Percentiles rank a stretch among this genome's conserved stretches.
Conservation (phyloP, 176 grass and related monocot genomes). For the Oryza meyeriana region DNA sequence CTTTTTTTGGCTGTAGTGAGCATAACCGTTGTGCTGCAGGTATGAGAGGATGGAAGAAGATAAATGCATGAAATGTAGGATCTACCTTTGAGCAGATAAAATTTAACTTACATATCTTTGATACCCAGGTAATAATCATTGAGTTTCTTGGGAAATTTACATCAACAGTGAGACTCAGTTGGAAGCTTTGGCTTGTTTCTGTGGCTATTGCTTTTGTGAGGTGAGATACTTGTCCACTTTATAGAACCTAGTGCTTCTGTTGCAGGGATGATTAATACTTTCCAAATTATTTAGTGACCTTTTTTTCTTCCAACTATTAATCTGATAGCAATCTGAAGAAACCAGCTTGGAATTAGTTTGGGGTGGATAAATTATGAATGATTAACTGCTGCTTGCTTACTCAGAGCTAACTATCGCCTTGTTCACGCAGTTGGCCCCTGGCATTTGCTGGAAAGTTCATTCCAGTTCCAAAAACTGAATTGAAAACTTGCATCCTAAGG, state of each 20-base stretch:
- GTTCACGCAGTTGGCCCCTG: conserved; percentile 71
- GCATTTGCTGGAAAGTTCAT: conserved; percentile 74
- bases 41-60: conserved; percentile 25
- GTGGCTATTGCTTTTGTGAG: conserved; percentile 73
- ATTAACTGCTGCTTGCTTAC: not conserved
- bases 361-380: not conserved
- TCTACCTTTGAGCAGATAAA: conserved; percentile 1
- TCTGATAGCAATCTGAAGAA: conserved; percentile 21
- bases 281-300: not conserved
- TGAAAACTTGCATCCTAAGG: conserved; percentile 35
- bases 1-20: conserved; percentile 68
- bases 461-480: conserved; percentile 60
- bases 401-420: conserved; percentile 24
- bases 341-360: conserved; percentile 11
- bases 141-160: conserved; percentile 97
- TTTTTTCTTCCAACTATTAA: not conserved
- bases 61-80: too few species aligned
- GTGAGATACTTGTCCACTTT: conserved; percentile 41
- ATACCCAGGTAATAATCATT: conserved; percentile 71
- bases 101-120: conserved; percentile 24
- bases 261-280: conserved; percentile 10
- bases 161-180: conserved; percentile 76
- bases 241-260: not conserved
- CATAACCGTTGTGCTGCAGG: conserved; percentile 75
- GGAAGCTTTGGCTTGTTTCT: conserved; percentile 89